These are phyloP conservation scores for Pythium periplocum DNA, from an alignment of 352 stramenopile species.

Conservation along the genomic window DNA sequence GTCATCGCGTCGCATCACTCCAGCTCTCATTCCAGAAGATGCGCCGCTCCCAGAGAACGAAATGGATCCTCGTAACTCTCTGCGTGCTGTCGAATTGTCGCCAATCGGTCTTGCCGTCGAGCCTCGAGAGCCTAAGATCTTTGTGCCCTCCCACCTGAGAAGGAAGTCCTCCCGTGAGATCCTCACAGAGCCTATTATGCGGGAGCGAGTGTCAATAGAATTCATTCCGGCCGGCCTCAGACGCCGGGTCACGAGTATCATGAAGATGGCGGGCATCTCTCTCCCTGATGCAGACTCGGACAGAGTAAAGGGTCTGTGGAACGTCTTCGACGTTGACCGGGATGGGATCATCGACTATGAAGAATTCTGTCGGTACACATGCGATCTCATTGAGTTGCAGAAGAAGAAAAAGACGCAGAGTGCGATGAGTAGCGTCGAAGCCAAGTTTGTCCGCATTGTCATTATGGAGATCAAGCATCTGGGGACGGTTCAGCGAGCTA, in stretches of 20 bases:
- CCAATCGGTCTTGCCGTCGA: too few species aligned
- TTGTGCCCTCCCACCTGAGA: too few species aligned
- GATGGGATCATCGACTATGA: conserved; percentile 39
- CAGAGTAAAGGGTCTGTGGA: conserved; percentile 30
- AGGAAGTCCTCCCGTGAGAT: too few species aligned
- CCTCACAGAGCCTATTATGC: background rate
- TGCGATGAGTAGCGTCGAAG: conserved; percentile 22
- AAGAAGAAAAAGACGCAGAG: conserved; percentile 23
- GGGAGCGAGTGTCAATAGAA: background rate
- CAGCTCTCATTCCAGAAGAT: too few species aligned
- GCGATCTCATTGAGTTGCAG: conserved; percentile 27
- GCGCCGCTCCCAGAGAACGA: too few species aligned
- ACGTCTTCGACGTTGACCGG: conserved; percentile 33
- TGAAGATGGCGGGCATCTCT: conserved; percentile 30
- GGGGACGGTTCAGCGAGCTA: conserved; percentile 16
- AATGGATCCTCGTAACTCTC: too few species aligned
- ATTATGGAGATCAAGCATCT: conserved; percentile 25
- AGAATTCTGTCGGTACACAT: conserved; percentile 42
- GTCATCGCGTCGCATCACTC: too few species aligned
- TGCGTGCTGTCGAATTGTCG: too few species aligned
- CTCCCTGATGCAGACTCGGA: conserved; percentile 25
- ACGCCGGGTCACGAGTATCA: conserved; percentile 19
- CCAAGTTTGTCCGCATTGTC: conserved; percentile 30
- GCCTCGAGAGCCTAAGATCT: too few species aligned
- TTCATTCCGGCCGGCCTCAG: conserved; percentile 5